Percentiles rank a stretch among this genome's conserved stretches.
Evolutionary conservation across 2,329 filamentous ascomycete species (phyloP).

Genomic region (Alternaria alternata): DNA sequence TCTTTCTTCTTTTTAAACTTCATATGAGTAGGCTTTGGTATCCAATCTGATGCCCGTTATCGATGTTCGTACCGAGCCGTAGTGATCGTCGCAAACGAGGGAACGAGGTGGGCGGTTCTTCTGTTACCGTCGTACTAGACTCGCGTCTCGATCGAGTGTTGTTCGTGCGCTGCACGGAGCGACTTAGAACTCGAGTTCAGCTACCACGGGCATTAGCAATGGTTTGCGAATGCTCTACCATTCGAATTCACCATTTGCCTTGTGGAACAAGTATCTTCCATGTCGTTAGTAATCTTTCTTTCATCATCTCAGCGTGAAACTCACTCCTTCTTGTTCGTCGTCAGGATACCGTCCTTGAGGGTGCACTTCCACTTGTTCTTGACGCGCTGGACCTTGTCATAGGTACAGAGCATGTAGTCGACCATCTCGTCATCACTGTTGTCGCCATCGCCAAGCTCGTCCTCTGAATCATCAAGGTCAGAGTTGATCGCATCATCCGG

Average conservation of each 20-base stretch:
- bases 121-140: slow-evolving; percentile 6
- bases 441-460: slow-evolving; percentile 80
- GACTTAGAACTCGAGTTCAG: slow-evolving; percentile 35
- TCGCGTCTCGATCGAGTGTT: slow-evolving; percentile 13
- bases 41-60: slow-evolving; percentile 12
- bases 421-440: slow-evolving; percentile 85
- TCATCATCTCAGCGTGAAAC: slow-evolving; percentile 36
- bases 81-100: not conserved
- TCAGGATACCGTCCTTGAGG: slow-evolving; percentile 94
- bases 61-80: not conserved
- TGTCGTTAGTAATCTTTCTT: slow-evolving; percentile 16
- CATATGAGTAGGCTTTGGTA: not conserved
- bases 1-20: not conserved
- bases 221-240: slow-evolving; percentile 68
- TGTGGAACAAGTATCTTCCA: slow-evolving; percentile 88
- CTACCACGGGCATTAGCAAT: slow-evolving; percentile 28
- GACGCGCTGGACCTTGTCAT: slow-evolving; percentile 97
- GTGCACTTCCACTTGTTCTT: slow-evolving; percentile 99
- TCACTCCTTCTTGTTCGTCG: slow-evolving; percentile 88
- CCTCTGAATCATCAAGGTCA: slow-evolving; percentile 93
- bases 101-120: not conserved
- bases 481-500: slow-evolving; percentile 99
- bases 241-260: slow-evolving; percentile 96
- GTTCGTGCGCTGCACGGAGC: slow-evolving; percentile 18
- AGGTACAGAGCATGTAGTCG: slow-evolving; percentile 98